These are phyloP conservation scores for Phascolomyces articulosus DNA, from an alignment of 371 early-diverging fungal species.

Conservation along the genomic window DNA sequence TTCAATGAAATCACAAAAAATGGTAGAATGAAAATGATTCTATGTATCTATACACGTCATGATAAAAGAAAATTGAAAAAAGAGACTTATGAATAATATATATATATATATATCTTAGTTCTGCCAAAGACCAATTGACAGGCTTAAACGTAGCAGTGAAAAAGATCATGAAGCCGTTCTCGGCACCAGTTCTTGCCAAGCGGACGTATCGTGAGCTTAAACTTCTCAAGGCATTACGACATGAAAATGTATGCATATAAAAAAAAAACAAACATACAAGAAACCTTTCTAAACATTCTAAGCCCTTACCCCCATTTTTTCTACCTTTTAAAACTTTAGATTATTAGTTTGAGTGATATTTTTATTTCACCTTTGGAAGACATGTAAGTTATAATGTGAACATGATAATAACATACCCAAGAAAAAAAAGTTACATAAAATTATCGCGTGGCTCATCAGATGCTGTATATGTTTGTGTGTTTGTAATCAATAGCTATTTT, in stretches of 20 bases:
- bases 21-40: too few relatives aligned
- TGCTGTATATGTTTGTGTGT: neutral
- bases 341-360: conserved; percentile 85
- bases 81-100: too few relatives aligned
- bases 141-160: conserved; percentile 91
- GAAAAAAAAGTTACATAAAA: neutral
- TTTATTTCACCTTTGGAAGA: conserved; percentile 92
- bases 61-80: too few relatives aligned
- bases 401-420: neutral
- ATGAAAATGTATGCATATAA: conserved; percentile 86
- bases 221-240: conserved; percentile 85
- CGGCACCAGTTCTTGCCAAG: conserved; percentile 90
- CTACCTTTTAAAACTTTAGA: too few relatives aligned
- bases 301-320: too few relatives aligned
- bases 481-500: conserved; percentile 69
- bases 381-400: conserved; percentile 60
- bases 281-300: neutral
- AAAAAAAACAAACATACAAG: neutral
- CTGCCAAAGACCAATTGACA: conserved; percentile 85
- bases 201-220: conserved; percentile 93
- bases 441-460: neutral
- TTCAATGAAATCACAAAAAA: too few relatives aligned
- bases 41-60: too few relatives aligned
- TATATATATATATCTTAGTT: conserved; percentile 52
- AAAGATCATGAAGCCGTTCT: conserved; percentile 94